Evolutionary conservation across 495 filamentous ascomycete species (phyloP).

Genomic region (Amniculicola lignicola): DNA sequence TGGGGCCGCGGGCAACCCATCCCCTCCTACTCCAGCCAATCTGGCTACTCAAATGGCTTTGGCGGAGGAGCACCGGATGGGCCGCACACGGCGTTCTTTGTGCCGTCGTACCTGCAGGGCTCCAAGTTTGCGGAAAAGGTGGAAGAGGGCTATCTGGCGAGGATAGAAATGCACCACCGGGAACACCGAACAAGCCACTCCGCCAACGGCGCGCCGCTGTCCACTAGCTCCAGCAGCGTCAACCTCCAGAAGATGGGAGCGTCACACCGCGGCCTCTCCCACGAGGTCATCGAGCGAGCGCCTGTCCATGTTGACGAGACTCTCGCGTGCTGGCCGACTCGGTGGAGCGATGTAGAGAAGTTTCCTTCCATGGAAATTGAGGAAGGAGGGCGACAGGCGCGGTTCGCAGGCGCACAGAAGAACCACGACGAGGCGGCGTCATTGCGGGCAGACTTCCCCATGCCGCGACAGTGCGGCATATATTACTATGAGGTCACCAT

Average conservation of each 20-base stretch:
- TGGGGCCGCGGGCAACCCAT: constrained; percentile 44
- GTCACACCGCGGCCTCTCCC: constrained; percentile 77
- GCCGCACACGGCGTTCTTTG: constrained; percentile 56
- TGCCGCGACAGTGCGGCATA: constrained; percentile 88
- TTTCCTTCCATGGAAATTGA: constrained; percentile 68
- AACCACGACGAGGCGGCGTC: constrained; percentile 76
- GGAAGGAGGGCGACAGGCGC: constrained; percentile 72
- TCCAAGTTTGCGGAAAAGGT: constrained; percentile 75
- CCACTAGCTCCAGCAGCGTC: constrained; percentile 60
- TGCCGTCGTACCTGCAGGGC: constrained; percentile 74
- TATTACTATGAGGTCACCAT: constrained; percentile 98
- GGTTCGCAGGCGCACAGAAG: constrained; percentile 62
- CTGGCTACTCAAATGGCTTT: constrained; percentile 35
- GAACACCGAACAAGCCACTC: constrained; percentile 41
- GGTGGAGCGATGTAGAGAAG: constrained; percentile 80
- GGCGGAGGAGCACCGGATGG: constrained; percentile 19
- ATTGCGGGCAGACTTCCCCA: constrained; percentile 80
- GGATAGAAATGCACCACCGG: constrained; percentile 51
- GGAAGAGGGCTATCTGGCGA: constrained; percentile 61
- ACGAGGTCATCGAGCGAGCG: constrained; percentile 80
- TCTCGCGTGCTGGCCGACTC: constrained; percentile 68
- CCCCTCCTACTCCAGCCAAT: constrained; percentile 59
- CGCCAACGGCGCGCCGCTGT: constrained; percentile 50
- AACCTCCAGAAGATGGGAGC: constrained; percentile 65
- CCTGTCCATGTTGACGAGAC: constrained; percentile 54